Evolutionary conservation across 2,329 filamentous ascomycete genomes (phyloP), one percentile per base, ranked within the genome.

Genomic region (Pseudogymnoascus sp.): DNA sequence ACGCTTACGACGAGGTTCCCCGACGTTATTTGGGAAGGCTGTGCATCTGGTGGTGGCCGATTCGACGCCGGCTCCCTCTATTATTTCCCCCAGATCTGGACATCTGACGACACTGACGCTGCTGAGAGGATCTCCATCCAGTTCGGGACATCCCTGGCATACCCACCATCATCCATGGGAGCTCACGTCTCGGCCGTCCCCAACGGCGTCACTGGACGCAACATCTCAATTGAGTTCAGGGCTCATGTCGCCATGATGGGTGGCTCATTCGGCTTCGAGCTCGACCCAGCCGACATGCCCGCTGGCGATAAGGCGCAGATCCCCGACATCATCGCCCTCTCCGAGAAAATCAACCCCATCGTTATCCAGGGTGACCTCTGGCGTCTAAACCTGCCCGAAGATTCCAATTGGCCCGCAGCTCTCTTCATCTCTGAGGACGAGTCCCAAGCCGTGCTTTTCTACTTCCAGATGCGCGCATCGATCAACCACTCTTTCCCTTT

Each of bases 181-280:
- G 84, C 82, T n/a, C 84, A 87, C 67, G 74, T 86, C 33, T 83
- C 81, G 7, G 78, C 77, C 0, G 77, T 84, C 0, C 83, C 83
- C 1, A 86, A 86, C 63, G 76, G 78, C 0, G 71, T 81, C 33
- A 84, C 82, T 0, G 70, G 74, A 0, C 80, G 83, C 18, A 79
- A 76, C 1, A 79, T 79, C 1, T 78, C 82, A 0, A 75, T 86
- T 10, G 69, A 70, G 1, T 86, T 86, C 73, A 81, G 84, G 33
- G 82, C 80, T 0, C 83, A 86, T 60, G 83, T 86, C 0, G 84
- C 84, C 5, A 82, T 85, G 74, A 86, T 86, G 83, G 84, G 84
- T 60, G 83, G 83, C 1, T 84, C 81, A 0, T 86, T 86, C 64
- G 84, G 84, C 0, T 76, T 86, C 9, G 83, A 87, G 67, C 75